Evolutionary conservation across 352 stramenopile genomes (phyloP).

Genomic region (Globisporangium cylindrosporum): DNA sequence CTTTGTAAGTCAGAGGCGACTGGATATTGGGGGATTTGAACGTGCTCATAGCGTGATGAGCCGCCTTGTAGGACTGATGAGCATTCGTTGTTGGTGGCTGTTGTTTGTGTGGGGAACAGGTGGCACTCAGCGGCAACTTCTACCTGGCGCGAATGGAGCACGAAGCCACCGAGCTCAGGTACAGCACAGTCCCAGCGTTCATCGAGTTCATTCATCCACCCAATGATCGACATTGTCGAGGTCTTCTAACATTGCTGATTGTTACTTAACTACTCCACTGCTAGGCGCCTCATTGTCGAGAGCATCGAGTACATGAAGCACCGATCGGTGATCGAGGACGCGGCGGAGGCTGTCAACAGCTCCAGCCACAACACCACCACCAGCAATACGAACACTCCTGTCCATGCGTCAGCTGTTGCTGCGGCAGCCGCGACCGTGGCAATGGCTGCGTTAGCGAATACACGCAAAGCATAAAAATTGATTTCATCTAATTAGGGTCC

Average conservation of each 20-base stretch:
- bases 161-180: conserved; percentile 42
- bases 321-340: conserved; percentile 5
- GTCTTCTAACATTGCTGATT: not conserved
- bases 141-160: conserved; percentile 67
- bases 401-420: not conserved
- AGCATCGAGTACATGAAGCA: conserved; percentile 31
- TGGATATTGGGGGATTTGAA: not conserved
- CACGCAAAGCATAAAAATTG: conserved; percentile 3
- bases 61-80: not conserved
- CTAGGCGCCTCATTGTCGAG: conserved; percentile 25
- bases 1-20: conserved; percentile 34
- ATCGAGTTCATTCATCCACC: not conserved
- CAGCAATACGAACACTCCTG: not conserved
- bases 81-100: not conserved
- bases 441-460: not conserved
- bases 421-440: not conserved
- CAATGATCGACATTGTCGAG: not conserved
- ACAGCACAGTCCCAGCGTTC: not conserved
- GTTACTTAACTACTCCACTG: not conserved
- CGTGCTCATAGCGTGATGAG: not conserved
- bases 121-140: conserved; percentile 53
- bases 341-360: not conserved
- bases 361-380: not conserved
- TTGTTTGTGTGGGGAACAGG: not conserved
- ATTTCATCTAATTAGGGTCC: conserved; percentile 10